Percentiles rank a stretch among this genome's conserved stretches.
Conservation (phyloP, 257 asterid species). For the Galeopsis tetrahit region DNA sequence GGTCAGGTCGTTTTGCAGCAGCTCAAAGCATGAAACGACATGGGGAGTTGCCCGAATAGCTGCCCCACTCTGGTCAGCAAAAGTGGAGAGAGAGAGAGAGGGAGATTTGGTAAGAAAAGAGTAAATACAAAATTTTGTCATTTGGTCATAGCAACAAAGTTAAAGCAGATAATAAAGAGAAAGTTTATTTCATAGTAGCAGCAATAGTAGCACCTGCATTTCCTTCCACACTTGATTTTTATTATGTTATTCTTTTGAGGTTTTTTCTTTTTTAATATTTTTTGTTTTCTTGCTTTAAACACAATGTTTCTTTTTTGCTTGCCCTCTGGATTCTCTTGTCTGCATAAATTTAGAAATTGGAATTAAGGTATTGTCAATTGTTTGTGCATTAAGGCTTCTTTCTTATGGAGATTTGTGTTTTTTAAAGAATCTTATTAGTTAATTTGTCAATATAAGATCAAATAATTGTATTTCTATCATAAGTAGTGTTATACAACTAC, state of each 20-base stretch:
- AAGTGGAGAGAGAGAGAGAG: constrained; percentile 32
- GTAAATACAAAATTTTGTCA: constrained; percentile 44
- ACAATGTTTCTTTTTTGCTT: constrained; percentile 44
- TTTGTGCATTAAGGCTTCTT: constrained; percentile 34
- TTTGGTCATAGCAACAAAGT: constrained; percentile 55
- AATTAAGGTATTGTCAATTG: constrained; percentile 41
- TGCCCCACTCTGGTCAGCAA: constrained; percentile 42
- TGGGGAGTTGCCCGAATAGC: constrained; percentile 46
- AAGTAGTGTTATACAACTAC: neutral
- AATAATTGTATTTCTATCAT: neutral
- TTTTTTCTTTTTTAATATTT: neutral
- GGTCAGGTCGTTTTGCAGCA: constrained; percentile 56
- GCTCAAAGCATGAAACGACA: constrained; percentile 50
- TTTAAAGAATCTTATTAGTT: constrained; percentile 30
- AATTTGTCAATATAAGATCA: constrained; percentile 26
- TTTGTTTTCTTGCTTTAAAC: constrained; percentile 45
- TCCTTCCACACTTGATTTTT: constrained; percentile 25
- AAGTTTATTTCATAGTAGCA: constrained; percentile 45
- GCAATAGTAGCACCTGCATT: constrained; percentile 27
- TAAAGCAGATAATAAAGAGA: constrained; percentile 51
- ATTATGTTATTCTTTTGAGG: constrained; percentile 40
- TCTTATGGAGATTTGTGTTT: constrained; percentile 26
- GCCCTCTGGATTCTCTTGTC: constrained; percentile 41
- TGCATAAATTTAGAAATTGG: constrained; percentile 36
- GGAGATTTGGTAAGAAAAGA: constrained; percentile 55